Evolutionary conservation across 495 filamentous ascomycete species (phyloP).

Genomic region (Friedmanniomyces simplex): DNA sequence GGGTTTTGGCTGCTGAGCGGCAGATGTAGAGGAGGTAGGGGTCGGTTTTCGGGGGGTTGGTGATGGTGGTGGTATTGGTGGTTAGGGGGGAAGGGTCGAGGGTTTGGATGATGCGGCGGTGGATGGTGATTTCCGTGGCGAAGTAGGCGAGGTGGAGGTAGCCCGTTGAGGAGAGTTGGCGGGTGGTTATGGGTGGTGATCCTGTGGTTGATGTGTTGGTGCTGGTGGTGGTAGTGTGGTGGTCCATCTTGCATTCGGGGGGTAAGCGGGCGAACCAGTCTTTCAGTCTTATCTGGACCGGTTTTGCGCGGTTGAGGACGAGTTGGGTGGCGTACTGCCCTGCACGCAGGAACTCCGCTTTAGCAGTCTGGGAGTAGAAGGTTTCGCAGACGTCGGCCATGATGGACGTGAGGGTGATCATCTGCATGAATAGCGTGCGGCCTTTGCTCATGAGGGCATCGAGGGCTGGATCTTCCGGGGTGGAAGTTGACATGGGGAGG

Average conservation of each 20-base stretch:
- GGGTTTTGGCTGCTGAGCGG: constrained; percentile 77
- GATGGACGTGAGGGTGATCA: constrained; percentile 64
- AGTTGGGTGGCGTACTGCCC: constrained; percentile 39
- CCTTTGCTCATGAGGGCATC: constrained; percentile 53
- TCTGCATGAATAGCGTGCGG: constrained; percentile 57
- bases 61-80: constrained; percentile 27
- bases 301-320: constrained; percentile 65
- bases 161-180: constrained; percentile 41
- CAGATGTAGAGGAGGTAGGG: constrained; percentile 85
- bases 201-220: too few species aligned
- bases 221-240: constrained; percentile 29
- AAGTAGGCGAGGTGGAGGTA: constrained; percentile 78
- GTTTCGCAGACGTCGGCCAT: constrained; percentile 68
- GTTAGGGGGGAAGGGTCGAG: constrained; percentile 39
- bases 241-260: constrained; percentile 55
- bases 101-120: constrained; percentile 69
- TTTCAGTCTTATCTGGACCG: constrained; percentile 71
- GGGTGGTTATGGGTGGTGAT: constrained; percentile 15
- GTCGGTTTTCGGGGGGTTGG: constrained; percentile 28
- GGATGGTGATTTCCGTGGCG: constrained; percentile 74
- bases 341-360: constrained; percentile 35
- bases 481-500: constrained; percentile 34
- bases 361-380: constrained; percentile 65
- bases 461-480: constrained; percentile 14
- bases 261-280: constrained; percentile 69